Percentiles rank a stretch among this genome's conserved stretches.
Evolutionary conservation across 2,329 filamentous ascomycete genomes (phyloP).

Genomic region (Macrophomina tecta): DNA sequence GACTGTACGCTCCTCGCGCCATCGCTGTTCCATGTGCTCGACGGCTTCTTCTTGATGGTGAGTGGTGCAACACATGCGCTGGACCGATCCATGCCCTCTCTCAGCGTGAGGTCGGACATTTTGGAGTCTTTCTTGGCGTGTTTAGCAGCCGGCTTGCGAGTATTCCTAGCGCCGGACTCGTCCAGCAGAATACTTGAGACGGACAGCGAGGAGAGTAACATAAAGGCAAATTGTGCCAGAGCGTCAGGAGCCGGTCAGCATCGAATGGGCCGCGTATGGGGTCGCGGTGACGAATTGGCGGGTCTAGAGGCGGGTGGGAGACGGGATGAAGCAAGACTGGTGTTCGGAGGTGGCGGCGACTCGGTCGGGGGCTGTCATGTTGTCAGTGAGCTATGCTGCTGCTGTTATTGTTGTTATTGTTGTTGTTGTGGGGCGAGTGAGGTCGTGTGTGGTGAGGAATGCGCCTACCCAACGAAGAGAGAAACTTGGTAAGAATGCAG

Average conservation of each 20-base stretch:
- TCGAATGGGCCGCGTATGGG: conserved; percentile 5
- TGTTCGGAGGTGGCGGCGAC: conserved; percentile 4
- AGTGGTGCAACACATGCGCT: conserved; percentile 38
- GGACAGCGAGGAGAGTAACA: conserved; percentile 21
- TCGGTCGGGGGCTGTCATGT: conserved; percentile 6
- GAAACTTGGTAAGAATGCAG: conserved; percentile 25
- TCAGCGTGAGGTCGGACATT: conserved; percentile 23
- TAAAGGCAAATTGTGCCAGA: conserved; percentile 16
- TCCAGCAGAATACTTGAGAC: conserved; percentile 22
- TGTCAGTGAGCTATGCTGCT: conserved; percentile 21
- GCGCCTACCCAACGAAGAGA: conserved; percentile 27
- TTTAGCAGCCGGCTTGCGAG: conserved; percentile 11
- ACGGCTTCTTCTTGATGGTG: conserved; percentile 32
- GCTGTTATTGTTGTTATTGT: conserved; percentile 21
- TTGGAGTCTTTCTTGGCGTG: conserved; percentile 23
- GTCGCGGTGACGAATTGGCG: conserved; percentile 2
- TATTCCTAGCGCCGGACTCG: conserved; percentile 14
- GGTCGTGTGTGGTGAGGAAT: conserved; percentile 24
- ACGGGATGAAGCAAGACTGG: neutral
- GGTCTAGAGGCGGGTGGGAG: conserved; percentile 1
- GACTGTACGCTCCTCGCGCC: conserved; percentile 14
- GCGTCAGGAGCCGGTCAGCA: conserved; percentile 17
- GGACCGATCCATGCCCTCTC: conserved; percentile 28
- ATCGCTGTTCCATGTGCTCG: conserved; percentile 19
- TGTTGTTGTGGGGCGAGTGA: neutral